A percentile compares a stretch with the other conserved stretches of the same genome.
These are phyloP conservation scores for Solanum neorickii DNA, from an alignment of 257 asterid genomes.

Conservation along the genomic window DNA sequence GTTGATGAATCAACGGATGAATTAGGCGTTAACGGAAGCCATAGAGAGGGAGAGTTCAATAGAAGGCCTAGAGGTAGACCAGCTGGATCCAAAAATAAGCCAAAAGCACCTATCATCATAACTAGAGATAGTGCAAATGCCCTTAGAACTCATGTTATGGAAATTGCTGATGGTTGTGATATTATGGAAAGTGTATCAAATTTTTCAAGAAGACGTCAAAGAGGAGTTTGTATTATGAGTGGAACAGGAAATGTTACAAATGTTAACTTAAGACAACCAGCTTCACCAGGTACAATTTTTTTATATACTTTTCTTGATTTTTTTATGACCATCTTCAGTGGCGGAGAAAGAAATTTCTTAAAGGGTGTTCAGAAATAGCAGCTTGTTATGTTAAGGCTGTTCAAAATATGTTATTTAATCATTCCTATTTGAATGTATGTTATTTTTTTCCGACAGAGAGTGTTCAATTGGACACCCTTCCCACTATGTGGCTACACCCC, in stretches of 20 bases:
- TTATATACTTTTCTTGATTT: neutral
- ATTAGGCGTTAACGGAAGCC: neutral
- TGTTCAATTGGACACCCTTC: no score
- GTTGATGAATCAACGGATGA: neutral
- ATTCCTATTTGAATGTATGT: no score
- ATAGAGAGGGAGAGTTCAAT: slow-evolving; percentile 30
- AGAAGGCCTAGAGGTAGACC: slow-evolving; percentile 82
- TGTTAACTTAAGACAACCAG: slow-evolving; percentile 76
- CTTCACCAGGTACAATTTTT: slow-evolving; percentile 33
- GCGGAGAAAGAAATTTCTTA: no score
- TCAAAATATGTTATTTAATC: no score
- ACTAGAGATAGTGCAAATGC: slow-evolving; percentile 89
- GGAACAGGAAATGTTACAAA: slow-evolving; percentile 75
- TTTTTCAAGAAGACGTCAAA: slow-evolving; percentile 71
- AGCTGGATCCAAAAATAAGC: slow-evolving; percentile 81
- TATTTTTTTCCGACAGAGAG: no score
- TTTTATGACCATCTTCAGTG: neutral
- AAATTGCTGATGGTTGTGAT: slow-evolving; percentile 73
- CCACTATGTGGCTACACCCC: no score
- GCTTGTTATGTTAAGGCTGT: no score
- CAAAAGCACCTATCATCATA: slow-evolving; percentile 81
- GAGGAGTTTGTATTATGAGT: slow-evolving; percentile 86
- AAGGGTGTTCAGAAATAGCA: no score
- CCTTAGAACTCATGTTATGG: slow-evolving; percentile 91
- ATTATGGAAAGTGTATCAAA: slow-evolving; percentile 59